Evolutionary conservation across 1,284 basidiomycete species (phyloP), one percentile per base, ranked within the genome.

Genomic region (Cystobasidium sp.): DNA sequence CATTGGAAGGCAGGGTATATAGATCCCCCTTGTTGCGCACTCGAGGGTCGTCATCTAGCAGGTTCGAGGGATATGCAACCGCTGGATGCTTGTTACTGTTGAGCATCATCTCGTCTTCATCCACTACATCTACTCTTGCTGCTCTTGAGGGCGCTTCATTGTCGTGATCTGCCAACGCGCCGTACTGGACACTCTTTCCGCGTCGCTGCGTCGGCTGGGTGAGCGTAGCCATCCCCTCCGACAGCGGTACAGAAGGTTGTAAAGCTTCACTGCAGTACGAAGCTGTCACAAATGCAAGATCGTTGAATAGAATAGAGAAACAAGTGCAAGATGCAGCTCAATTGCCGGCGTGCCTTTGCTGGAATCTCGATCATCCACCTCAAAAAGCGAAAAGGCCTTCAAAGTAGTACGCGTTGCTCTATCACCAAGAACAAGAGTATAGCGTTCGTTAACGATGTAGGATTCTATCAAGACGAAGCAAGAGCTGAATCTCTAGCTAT

Each of bases 131-230:
- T 22, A 53, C 46, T 3, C 44, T 49, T 22, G 31, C 59, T 31
- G 41, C 59, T 14, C 37, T 39, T n/a, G 61, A 46, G 18, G 46
- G 53, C 1, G 41, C 46, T 47, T 22, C 49, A n/a, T 46, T 24
- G 37, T 43, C 65, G 47, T 64, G 22, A 20, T 73, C 55, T 52
- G 20, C 56, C 51, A 44, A 18, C 20, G 14, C 43, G 61, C 56
- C 49, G 47, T 56, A 47, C 47, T 49, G 61, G 61, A 67, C 64
- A 44, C 64, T 65, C 62, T 56, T 65, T 62, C 70, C 70, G 37
- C 70, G 62, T 47, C 70, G 70, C 62, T 66, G 70, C 9, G 70
- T 73, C 18, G 70, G 70, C 70, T 73, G 70, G 52, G 70, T 73
- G 16, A 73, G 70, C 37, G 62, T 58, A 31, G 70, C 62, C 62